Percentiles rank a stretch among this genome's conserved stretches.
phyloP scores from a whole-genome alignment of 75 land plant genomes.

The Cunninghamia lanceolata region DNA sequence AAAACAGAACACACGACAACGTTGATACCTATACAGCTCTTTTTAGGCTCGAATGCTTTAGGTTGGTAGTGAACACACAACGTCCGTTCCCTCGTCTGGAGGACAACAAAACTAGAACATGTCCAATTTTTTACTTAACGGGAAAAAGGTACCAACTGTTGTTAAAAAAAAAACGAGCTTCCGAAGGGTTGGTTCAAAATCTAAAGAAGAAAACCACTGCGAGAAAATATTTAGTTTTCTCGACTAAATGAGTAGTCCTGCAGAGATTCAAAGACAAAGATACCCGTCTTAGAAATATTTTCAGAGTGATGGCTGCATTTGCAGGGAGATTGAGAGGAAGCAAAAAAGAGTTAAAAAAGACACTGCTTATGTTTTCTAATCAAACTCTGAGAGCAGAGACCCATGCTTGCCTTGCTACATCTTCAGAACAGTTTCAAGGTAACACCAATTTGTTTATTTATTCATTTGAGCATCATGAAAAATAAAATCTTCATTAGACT shows the following conservation, averaged over 20 bases:
- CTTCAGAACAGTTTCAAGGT: neutral
- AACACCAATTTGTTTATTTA: neutral
- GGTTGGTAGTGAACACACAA: too few relatives aligned
- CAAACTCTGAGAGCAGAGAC: neutral
- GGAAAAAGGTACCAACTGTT: too few relatives aligned
- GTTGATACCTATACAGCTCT: too few relatives aligned
- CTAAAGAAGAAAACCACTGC: neutral
- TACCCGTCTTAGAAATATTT: neutral
- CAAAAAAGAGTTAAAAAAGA: neutral
- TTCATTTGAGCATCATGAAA: neutral
- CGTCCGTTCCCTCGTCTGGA: too few relatives aligned
- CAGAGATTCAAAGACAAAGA: neutral
- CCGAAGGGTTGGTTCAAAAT: too few relatives aligned
- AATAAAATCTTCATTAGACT: too few relatives aligned
- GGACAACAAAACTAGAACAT: too few relatives aligned
- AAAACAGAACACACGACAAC: too few relatives aligned
- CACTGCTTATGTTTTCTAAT: neutral
- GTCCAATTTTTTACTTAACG: too few relatives aligned
- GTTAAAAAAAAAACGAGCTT: too few relatives aligned
- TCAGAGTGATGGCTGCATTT: neutral
- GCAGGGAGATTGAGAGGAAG: neutral
- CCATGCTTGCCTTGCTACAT: neutral
- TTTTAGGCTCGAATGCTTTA: too few relatives aligned
- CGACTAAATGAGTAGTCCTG: neutral
- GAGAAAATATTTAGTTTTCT: neutral